These are phyloP conservation scores for Cercospora beticola DNA, from an alignment of 2,329 filamentous ascomycete species.

Conservation along the genomic window DNA sequence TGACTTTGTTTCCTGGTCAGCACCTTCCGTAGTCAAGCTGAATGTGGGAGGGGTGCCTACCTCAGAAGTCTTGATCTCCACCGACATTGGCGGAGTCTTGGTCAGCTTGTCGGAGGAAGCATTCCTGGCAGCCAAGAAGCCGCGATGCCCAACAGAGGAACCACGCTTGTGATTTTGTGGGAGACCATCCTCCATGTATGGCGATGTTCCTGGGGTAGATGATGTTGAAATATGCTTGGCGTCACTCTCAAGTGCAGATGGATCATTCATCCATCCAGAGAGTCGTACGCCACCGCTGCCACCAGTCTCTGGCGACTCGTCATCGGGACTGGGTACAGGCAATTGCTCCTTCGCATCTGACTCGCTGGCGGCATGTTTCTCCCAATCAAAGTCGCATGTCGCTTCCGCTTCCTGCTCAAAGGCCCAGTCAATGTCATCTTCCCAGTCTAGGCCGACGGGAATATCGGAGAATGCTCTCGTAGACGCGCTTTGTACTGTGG, in stretches of 20 bases:
- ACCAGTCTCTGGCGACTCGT: conserved; percentile 13
- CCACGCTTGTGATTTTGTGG: conserved; percentile 24
- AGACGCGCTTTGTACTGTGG: conserved; percentile 14
- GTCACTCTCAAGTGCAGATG: conserved; percentile 17
- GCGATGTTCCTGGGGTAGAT: background rate
- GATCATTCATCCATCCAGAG: conserved; percentile 23
- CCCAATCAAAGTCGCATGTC: conserved; percentile 61
- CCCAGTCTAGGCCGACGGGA: conserved; percentile 53
- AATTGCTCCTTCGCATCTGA: conserved; percentile 9
- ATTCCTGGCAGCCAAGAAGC: conserved; percentile 34
- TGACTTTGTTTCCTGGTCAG: conserved; percentile 16
- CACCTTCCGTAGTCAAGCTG: conserved; percentile 16
- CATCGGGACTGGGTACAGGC: conserved; percentile 20
- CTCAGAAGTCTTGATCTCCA: conserved; percentile 15
- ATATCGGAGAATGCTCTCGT: conserved; percentile 20
- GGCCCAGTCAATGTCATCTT: conserved; percentile 63
- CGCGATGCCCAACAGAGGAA: conserved; percentile 35
- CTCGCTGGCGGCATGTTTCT: conserved; percentile 25
- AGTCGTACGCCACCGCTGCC: conserved; percentile 25
- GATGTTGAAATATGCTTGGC: background rate
- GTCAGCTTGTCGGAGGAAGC: conserved; percentile 21
- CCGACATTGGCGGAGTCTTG: conserved; percentile 15
- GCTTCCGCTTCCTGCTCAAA: conserved; percentile 62
- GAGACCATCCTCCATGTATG: background rate
- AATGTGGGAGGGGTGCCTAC: conserved; percentile 21